A percentile compares a stretch with the other conserved stretches of the same genome.
These are phyloP conservation scores for Alternaria postmessia DNA, from an alignment of 2,329 filamentous ascomycete species.

Conservation along the genomic window DNA sequence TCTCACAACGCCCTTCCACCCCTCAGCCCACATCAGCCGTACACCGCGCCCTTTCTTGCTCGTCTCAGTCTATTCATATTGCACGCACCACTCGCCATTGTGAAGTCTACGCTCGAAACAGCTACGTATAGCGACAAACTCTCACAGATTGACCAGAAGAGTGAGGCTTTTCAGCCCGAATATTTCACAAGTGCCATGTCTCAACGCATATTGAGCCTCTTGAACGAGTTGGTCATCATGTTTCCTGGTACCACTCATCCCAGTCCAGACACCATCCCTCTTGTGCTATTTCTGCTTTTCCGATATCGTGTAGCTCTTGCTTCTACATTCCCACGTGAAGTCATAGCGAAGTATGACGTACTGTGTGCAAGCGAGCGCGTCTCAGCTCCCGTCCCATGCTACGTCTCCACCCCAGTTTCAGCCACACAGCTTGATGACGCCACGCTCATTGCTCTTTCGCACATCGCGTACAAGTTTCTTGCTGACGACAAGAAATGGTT, in stretches of 20 bases:
- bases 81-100: neutral
- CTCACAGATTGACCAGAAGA: neutral
- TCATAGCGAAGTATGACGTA: neutral
- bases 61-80: constrained; percentile 10
- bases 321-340: neutral
- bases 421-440: neutral
- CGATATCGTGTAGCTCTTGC: neutral
- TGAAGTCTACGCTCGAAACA: neutral
- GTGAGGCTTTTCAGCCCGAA: neutral
- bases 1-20: neutral
- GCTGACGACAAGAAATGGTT: neutral
- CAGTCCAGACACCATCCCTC: constrained; percentile 2
- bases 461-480: constrained; percentile 4
- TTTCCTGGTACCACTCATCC: neutral
- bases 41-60: constrained; percentile 5
- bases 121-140: neutral
- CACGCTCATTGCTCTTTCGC: neutral
- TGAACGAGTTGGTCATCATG: neutral
- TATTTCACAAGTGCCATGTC: neutral
- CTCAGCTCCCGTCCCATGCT: too few relatives aligned
- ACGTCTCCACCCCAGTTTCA: too few relatives aligned
- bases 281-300: constrained; percentile 1
- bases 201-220: neutral
- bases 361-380: neutral
- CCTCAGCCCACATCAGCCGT: neutral